A percentile compares a stretch with the other conserved stretches of the same genome.
Evolutionary conservation across 176 grass and related monocot genomes (phyloP).

Genomic region (Chloris gayana): DNA sequence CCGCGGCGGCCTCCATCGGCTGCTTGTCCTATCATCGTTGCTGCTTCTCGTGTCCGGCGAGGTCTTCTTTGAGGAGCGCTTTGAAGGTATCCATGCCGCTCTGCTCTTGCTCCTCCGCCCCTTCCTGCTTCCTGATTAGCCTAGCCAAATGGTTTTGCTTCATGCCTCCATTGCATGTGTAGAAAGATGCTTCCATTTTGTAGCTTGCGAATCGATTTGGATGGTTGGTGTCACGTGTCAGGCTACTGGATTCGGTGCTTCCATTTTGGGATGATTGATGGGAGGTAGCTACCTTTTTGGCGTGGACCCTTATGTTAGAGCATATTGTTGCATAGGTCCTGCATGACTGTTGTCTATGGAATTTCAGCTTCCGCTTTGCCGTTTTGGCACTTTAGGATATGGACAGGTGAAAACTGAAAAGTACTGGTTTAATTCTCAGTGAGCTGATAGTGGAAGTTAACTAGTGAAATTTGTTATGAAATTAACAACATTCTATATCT

Average conservation of each 20-base stretch:
- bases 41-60: conserved; percentile 64
- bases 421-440: not conserved
- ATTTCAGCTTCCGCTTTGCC: not conserved
- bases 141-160: not conserved
- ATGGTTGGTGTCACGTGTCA: not conserved
- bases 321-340: conserved; percentile 21
- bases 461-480: not conserved
- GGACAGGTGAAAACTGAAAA: not conserved
- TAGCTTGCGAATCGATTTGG: conserved; percentile 6
- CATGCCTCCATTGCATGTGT: not conserved
- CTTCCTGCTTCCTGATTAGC: conserved; percentile 3
- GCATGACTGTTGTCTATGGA: not conserved
- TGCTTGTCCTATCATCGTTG: conserved; percentile 46
- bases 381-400: not conserved
- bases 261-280: conserved; percentile 12
- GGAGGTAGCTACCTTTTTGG: not conserved
- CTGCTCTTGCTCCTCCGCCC: not conserved
- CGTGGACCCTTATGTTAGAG: not conserved
- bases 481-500: not conserved
- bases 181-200: not conserved
- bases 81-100: conserved; percentile 60
- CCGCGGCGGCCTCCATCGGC: not conserved
- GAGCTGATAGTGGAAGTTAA: not conserved
- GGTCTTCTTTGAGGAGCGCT: conserved; percentile 96
- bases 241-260: conserved; percentile 30